A percentile compares a stretch with the other conserved stretches of the same genome.
phyloP scores from a whole-genome alignment of 2,329 filamentous ascomycete species.

The Xylaria sp. region DNA sequence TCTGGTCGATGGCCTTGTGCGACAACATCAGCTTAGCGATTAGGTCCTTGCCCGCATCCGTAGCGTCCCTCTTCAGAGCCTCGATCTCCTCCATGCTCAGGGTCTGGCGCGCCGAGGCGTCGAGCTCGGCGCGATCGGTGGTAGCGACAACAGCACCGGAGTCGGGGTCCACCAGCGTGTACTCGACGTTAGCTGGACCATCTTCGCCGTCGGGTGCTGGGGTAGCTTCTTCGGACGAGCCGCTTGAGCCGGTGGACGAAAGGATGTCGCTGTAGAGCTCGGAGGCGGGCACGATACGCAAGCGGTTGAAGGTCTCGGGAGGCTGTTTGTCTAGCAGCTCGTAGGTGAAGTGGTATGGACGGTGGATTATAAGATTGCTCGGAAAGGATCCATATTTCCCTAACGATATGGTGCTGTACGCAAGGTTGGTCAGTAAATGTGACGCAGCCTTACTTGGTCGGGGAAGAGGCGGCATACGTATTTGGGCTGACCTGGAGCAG shows the following conservation, averaged over 20 bases:
- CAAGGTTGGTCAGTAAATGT: conserved; percentile 8
- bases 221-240: conserved; percentile 38
- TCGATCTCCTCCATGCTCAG: conserved; percentile 77
- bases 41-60: conserved; percentile 81
- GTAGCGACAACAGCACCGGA: conserved; percentile 55
- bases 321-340: conserved; percentile 76
- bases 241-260: conserved; percentile 43
- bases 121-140: conserved; percentile 62
- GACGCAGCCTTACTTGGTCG: conserved; percentile 13
- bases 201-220: conserved; percentile 44
- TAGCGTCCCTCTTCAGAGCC: conserved; percentile 71
- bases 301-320: conserved; percentile 64
- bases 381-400: conserved; percentile 94
- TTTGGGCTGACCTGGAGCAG: conserved; percentile 63
- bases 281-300: conserved; percentile 77
- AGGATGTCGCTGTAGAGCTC: conserved; percentile 85
- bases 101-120: conserved; percentile 70
- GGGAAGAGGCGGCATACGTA: conserved; percentile 51
- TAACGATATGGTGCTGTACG: conserved; percentile 74
- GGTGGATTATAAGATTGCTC: conserved; percentile 85
- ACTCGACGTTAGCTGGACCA: conserved; percentile 48
- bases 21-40: conserved; percentile 92
- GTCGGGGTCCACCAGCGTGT: conserved; percentile 48
- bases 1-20: conserved; percentile 88
- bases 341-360: conserved; percentile 89